Evolutionary conservation across 2,329 filamentous ascomycete species (phyloP).

Genomic region (Aspergillus proliferans): DNA sequence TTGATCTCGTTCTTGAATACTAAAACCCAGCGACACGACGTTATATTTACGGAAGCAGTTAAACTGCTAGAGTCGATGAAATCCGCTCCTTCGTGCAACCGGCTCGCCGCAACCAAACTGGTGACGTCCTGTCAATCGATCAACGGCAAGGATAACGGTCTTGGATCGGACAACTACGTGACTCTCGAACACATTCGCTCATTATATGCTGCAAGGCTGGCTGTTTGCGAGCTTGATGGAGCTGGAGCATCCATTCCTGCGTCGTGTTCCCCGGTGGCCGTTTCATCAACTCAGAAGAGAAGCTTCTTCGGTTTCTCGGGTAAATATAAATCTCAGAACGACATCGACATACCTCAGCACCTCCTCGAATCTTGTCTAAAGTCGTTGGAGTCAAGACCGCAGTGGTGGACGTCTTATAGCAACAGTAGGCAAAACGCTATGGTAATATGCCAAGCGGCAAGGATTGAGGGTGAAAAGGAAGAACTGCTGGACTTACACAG

Average conservation of each 20-base stretch:
- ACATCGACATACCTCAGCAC: conserved; percentile 14
- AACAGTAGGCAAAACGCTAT: conserved; percentile 57
- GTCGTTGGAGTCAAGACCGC: conserved; percentile 48
- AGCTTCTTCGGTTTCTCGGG: conserved; percentile 15
- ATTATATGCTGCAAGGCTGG: conserved; percentile 56
- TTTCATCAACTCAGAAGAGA: conserved; percentile 29
- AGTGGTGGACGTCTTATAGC: conserved; percentile 60
- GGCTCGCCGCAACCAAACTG: conserved; percentile 47
- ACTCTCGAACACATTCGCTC: conserved; percentile 45
- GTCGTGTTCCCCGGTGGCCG: conserved; percentile 46
- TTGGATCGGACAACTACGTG: conserved; percentile 20
- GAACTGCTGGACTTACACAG: conserved; percentile 36
- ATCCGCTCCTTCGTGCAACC: conserved; percentile 46
- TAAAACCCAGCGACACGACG: conserved; percentile 20
- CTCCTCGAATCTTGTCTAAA: conserved; percentile 47
- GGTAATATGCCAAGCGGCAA: conserved; percentile 56
- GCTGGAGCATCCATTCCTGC: conserved; percentile 47
- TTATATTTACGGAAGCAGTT: conserved; percentile 38
- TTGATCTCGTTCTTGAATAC: conserved; percentile 22
- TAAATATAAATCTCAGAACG: conserved; percentile 16
- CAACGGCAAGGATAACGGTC: conserved; percentile 25
- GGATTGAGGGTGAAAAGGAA: conserved; percentile 52
- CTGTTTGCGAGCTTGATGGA: conserved; percentile 56
- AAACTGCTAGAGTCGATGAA: conserved; percentile 41
- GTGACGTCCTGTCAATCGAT: conserved; percentile 50